phyloP scores from a whole-genome alignment of 2,329 filamentous ascomycete species.

The Sclerotinia glacialis region DNA sequence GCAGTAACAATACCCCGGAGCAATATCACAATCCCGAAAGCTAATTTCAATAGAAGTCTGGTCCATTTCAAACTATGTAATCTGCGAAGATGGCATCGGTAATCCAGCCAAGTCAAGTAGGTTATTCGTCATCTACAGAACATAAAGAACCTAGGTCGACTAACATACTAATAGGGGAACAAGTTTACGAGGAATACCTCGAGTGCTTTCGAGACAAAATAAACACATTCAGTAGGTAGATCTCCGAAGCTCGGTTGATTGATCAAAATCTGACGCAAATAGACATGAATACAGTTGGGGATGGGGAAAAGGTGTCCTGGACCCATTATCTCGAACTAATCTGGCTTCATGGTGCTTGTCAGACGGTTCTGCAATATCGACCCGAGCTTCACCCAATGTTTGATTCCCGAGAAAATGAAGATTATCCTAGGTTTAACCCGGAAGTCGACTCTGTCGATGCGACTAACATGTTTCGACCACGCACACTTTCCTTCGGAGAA shows the following conservation, averaged over 20 bases:
- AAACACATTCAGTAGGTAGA: neutral
- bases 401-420: neutral
- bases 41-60: neutral
- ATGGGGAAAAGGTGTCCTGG: neutral
- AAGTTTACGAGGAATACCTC: neutral
- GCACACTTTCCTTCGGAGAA: neutral
- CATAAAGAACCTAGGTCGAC: neutral
- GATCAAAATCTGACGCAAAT: neutral
- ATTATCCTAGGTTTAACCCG: neutral
- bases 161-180: neutral
- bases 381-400: neutral
- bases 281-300: neutral
- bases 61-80: neutral
- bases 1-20: neutral
- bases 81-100: neutral
- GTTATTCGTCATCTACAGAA: neutral
- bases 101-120: neutral
- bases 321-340: neutral
- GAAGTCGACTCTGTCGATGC: neutral
- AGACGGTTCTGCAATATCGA: neutral
- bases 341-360: neutral
- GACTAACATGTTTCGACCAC: constrained; percentile 1
- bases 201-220: constrained; percentile 2
- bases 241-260: neutral
- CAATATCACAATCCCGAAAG: neutral